Evolutionary conservation across 73 alveolate species (phyloP), one percentile per base, ranked within the genome.

Genomic region (Halteria grandinella): DNA sequence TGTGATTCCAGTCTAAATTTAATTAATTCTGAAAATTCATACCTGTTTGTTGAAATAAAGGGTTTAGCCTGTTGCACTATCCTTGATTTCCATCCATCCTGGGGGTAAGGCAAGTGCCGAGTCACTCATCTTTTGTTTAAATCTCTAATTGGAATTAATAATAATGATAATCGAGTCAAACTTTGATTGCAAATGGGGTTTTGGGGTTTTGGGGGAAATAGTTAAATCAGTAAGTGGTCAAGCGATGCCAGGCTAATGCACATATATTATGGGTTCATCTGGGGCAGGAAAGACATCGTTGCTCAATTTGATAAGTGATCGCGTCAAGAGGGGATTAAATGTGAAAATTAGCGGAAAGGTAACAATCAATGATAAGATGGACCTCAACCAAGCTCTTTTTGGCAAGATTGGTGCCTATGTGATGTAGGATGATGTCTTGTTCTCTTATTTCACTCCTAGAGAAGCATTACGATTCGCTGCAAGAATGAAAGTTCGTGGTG

Each of bases 401-500:
- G 77, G 79, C 1, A 11, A 37, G 15, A 31, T 60, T 29, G 87
- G 64, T 1, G 63, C 69, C 12, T 90, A 86, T 74, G 97, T 81
- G 0, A 80, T 85, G 91, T 75, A 90, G 50, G 90, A 90, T 20
- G 97, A 90, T 83, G 75, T 90, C 21, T 62, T 90, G 7, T 73
- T 87, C 34, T 85, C 40, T 18, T 74, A 86, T 18, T 64, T 90
- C 32, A 87, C 93, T 25, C 85, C 86, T 1, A 75, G 78, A 53
- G 95, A 90, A 58, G 85, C 93, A 0, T 52, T 88, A 18, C n/a
- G 79, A 40, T 89, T 89, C 57, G 90, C 91, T 11, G 93, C 96
- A 0, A 27, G 29, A 25, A 64, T 48, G 17, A 37, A 40, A 28
- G 23, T 27, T 1, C 50, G 58, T n/a, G 71, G 57, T 2, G 11